Conservation (phyloP, 768 basidiomycete genomes). For the Mycena olivaceomarginata region DNA sequence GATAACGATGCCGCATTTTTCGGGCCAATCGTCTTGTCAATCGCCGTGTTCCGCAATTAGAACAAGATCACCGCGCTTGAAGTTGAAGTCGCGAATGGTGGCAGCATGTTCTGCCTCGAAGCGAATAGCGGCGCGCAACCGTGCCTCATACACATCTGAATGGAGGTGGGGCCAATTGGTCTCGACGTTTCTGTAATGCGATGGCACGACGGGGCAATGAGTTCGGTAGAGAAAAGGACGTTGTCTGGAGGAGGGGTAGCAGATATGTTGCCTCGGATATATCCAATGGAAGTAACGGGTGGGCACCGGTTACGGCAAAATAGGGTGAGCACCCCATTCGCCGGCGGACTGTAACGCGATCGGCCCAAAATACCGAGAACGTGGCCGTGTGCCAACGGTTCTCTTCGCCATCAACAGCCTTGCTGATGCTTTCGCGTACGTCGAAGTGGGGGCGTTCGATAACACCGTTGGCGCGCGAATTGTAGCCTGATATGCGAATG, state of each 20-base stretch:
- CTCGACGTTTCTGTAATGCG: neutral
- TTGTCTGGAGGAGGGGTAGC: constrained; percentile 38
- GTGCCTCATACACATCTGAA: neutral
- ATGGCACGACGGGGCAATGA: neutral
- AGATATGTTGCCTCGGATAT: constrained; percentile 36
- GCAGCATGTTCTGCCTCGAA: too few relatives aligned
- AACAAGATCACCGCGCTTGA: too few relatives aligned
- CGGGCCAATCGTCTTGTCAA: too few relatives aligned
- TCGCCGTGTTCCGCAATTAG: too few relatives aligned
- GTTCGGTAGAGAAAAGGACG: neutral
- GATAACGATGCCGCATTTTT: too few relatives aligned
- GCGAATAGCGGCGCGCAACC: too few relatives aligned
- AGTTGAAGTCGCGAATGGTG: too few relatives aligned
- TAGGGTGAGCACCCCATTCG: constrained; percentile 41
- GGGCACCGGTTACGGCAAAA: constrained; percentile 35
- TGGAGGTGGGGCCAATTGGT: neutral
- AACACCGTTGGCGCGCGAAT: neutral
- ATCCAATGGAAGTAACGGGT: neutral
- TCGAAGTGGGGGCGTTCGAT: constrained; percentile 2
- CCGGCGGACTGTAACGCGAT: constrained; percentile 40
- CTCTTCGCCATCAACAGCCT: constrained; percentile 6
- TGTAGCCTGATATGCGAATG: constrained; percentile 15
- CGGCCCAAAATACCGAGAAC: constrained; percentile 47
- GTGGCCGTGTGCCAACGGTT: constrained; percentile 9
- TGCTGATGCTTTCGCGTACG: neutral